A percentile compares a stretch with the other conserved stretches of the same genome.
Evolutionary conservation across 1,284 basidiomycete genomes (phyloP).

Genomic region (Trichosporon sp.): DNA sequence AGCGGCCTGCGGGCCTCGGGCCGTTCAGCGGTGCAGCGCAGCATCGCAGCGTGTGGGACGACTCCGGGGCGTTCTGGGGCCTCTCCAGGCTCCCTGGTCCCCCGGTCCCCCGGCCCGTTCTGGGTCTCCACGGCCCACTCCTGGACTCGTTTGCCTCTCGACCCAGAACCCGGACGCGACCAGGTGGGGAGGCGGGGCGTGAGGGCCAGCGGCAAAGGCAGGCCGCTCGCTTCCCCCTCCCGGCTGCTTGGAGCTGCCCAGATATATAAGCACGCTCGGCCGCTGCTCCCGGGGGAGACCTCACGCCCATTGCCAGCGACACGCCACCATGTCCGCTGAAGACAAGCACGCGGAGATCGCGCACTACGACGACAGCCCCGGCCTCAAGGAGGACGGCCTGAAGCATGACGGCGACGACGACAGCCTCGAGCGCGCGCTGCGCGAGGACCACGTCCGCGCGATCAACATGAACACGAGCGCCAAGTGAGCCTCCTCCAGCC

Average conservation of each 20-base stretch:
- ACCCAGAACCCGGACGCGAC: background rate
- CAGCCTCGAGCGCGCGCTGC: background rate
- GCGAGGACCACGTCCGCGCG: conserved; percentile 2
- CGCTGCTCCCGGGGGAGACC: background rate
- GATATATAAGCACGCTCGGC: background rate
- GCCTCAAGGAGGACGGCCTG: background rate
- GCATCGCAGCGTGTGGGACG: background rate
- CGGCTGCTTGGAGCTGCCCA: background rate
- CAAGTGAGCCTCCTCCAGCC: background rate
- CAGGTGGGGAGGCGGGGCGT: background rate
- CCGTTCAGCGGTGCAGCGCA: too few species aligned
- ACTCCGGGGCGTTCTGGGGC: background rate
- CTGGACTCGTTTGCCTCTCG: background rate
- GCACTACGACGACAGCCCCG: background rate
- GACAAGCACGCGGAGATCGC: background rate
- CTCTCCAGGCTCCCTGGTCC: background rate
- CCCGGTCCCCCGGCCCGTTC: background rate
- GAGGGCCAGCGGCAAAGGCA: background rate
- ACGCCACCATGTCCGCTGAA: background rate
- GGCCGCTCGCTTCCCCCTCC: background rate
- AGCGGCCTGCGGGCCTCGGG: background rate
- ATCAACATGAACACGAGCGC: conserved; percentile 12
- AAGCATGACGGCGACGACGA: background rate
- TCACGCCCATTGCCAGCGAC: background rate
- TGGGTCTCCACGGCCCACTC: background rate